Conservation (phyloP, 805 yeast genomes). For the Suhomyces prunicola region DNA sequence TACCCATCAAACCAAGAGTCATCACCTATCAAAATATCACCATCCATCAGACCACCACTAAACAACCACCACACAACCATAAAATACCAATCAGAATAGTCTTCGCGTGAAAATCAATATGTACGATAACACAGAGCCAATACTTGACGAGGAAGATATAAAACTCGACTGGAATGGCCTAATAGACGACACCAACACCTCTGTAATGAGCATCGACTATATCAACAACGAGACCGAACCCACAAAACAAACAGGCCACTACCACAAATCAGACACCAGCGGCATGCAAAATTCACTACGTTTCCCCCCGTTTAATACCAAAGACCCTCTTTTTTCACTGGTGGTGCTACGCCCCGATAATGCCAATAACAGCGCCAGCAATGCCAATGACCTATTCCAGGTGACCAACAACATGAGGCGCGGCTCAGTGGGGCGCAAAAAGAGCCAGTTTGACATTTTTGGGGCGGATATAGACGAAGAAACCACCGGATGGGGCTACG, state of each 20-base stretch:
- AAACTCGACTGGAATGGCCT: conserved; percentile 18
- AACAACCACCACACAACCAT: too few species aligned
- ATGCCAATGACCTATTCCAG: conserved; percentile 31
- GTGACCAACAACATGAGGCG: conserved; percentile 12
- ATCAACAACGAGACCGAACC: conserved; percentile 4
- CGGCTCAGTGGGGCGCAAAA: neutral
- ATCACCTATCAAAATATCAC: neutral
- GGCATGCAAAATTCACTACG: neutral
- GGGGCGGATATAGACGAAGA: conserved; percentile 13
- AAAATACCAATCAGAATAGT: neutral
- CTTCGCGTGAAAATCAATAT: neutral
- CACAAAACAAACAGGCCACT: neutral
- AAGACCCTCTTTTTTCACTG: conserved; percentile 1
- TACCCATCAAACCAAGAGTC: neutral
- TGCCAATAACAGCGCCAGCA: neutral
- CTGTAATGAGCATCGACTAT: conserved; percentile 1
- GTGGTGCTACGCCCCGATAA: neutral
- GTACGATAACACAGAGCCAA: neutral
- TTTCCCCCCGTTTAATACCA: neutral
- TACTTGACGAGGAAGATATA: conserved; percentile 16
- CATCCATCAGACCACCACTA: neutral
- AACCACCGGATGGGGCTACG: conserved; percentile 8
- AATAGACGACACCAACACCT: conserved; percentile 4
- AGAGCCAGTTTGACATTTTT: conserved; percentile 5
- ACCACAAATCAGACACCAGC: neutral